Base-by-base conservation (phyloP, 2,329 filamentous ascomycete species). In the Trichophaea hybrida region DNA sequence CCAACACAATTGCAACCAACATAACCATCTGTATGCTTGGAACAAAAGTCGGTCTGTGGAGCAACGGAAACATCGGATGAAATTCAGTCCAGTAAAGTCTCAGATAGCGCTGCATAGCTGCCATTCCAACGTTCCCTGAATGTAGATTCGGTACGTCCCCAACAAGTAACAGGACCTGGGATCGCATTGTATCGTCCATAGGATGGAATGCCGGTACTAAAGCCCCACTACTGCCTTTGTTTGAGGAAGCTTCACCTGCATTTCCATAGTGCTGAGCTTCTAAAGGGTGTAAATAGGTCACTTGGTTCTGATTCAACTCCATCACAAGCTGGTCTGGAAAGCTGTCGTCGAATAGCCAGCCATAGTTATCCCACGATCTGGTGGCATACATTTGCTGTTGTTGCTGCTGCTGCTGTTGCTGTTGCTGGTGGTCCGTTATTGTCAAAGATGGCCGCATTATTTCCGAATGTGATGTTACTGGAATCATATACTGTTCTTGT, bases 31-130 rank as follows among this genome's bases (percentile, higher is more conserved):
- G 61, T 50, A 64, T 43, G 12, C 57, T 55, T 33, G 63, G 64
- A 32, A 66, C 56, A 61, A 66, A 66, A 31, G 64, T 65, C 24
- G 64, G 61, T 33, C 63, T 61, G 55, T 66, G 64, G 13, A 66
- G 60, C 50, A 66, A 55, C 24, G 64, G 64, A 58, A 62, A 65
- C 44, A 64, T 33, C n/a, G 61, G 59, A 60, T 66, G 64, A 58
- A 66, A 65, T 34, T 64, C 65, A n/a, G 61, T 66, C 64, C 64
- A 66, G 48, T 66, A 66, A 37, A 61, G 59, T 24, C 58, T 55
- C 24, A 66, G 61, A 56, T 66, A 66, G 49, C 59, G 58, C 55
- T 66, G 64, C 61, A 66, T 65, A n/a, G 63, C 63, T 46, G 61
- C 46, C 35, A 59, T 49, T 50, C 63, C 64, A 31, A 57, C 58